Evolutionary conservation across 1,284 basidiomycete species (phyloP).

Genomic region (Cystobasidiaceae sp.): DNA sequence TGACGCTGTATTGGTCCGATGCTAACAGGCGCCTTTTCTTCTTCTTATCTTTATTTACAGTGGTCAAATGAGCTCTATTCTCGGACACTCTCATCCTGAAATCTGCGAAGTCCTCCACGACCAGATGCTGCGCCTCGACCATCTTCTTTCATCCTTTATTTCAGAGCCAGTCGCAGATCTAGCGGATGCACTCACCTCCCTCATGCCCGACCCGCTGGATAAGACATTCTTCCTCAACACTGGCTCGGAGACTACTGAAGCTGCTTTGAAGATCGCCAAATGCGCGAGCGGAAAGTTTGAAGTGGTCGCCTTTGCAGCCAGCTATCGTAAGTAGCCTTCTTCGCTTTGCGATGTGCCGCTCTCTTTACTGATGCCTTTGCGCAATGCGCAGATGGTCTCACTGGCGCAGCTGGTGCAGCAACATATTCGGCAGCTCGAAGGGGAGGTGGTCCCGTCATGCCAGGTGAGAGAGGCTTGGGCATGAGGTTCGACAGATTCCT

Average conservation of each 20-base stretch:
- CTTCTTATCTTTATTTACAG: too few relatives aligned
- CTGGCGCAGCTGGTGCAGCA: constrained; percentile 42
- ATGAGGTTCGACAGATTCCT: neutral
- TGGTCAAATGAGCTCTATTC: constrained; percentile 13
- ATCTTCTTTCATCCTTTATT: constrained; percentile 43
- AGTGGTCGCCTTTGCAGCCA: constrained; percentile 37
- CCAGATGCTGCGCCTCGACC: constrained; percentile 42
- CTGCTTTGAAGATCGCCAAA: constrained; percentile 46
- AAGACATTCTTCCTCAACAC: constrained; percentile 44
- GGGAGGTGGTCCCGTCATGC: constrained; percentile 42
- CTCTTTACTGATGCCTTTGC: neutral
- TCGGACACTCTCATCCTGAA: constrained; percentile 44
- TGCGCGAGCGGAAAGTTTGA: constrained; percentile 44
- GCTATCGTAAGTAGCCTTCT: constrained; percentile 25
- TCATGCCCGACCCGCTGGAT: constrained; percentile 39
- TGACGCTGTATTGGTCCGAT: neutral
- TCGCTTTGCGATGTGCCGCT: too few relatives aligned
- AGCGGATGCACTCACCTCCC: constrained; percentile 36
- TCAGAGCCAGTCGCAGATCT: constrained; percentile 42
- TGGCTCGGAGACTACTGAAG: constrained; percentile 43
- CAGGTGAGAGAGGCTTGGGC: neutral
- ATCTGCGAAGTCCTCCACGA: constrained; percentile 39
- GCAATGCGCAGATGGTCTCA: constrained; percentile 39
- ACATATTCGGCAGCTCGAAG: constrained; percentile 43
- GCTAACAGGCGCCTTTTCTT: too few relatives aligned